These are phyloP conservation scores for Aspergillus texensis DNA, from an alignment of 2,329 filamentous ascomycete genomes.

Conservation along the genomic window DNA sequence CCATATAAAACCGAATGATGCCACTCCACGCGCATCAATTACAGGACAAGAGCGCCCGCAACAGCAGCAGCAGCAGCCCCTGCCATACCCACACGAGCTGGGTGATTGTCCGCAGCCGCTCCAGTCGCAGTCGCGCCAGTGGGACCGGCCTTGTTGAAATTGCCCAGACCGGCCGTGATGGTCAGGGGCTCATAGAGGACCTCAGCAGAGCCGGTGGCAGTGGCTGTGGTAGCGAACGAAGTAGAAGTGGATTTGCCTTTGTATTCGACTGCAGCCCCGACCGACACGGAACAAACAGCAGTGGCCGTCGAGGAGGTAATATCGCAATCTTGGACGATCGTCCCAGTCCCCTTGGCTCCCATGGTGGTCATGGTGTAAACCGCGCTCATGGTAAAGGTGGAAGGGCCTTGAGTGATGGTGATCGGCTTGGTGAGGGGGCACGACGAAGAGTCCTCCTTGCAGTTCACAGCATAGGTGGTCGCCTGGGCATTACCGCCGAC, in stretches of 20 bases:
- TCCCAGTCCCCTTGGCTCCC: conserved; percentile 10
- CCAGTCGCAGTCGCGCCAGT: conserved; percentile 14
- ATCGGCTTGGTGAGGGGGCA: conserved; percentile 17
- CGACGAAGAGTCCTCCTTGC: not conserved
- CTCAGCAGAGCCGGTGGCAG: conserved; percentile 4
- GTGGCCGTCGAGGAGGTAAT: not conserved
- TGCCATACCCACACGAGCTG: conserved; percentile 8
- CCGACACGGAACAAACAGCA: conserved; percentile 5
- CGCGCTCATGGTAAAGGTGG: conserved; percentile 20
- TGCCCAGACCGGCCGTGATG: conserved; percentile 22
- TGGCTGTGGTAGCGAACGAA: not conserved
- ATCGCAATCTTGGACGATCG: conserved; percentile 18
- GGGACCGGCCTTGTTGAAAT: conserved; percentile 15
- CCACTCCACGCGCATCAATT: not conserved
- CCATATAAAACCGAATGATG: too few relatives aligned
- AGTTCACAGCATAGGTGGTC: conserved; percentile 23
- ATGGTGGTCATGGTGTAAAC: conserved; percentile 8
- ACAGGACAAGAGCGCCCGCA: conserved; percentile 37
- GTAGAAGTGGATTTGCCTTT: conserved; percentile 10
- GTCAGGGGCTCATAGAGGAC: conserved; percentile 18
- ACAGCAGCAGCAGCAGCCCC: conserved; percentile 30
- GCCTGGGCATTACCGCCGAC: conserved; percentile 18
- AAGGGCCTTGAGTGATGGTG: conserved; percentile 24
- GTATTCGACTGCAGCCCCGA: not conserved
- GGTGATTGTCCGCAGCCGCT: conserved; percentile 8